These are phyloP conservation scores for Reutealis trisperma DNA, from an alignment of 345 rosid species.

Conservation along the genomic window DNA sequence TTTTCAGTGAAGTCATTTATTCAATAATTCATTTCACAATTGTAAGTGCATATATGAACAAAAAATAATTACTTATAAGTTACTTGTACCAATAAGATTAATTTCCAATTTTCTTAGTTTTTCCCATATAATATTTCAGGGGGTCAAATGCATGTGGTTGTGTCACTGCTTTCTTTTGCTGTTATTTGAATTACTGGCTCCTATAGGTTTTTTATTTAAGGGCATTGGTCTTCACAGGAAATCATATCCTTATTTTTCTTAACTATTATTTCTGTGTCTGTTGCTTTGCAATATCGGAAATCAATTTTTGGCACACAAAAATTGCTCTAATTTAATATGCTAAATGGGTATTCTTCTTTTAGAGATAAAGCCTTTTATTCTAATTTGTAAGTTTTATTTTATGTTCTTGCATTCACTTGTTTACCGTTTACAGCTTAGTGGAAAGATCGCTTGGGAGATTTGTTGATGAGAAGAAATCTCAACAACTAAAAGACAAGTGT, in stretches of 20 bases:
- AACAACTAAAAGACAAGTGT: conserved; percentile 61
- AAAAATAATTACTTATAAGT: too few relatives aligned
- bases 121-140: too few relatives aligned
- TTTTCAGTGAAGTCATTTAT: conserved; percentile 1
- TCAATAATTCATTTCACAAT: too few relatives aligned
- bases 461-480: conserved; percentile 87
- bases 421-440: conserved; percentile 49
- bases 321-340: not conserved
- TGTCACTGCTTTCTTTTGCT: too few relatives aligned
- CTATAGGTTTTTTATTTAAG: not conserved
- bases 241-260: not conserved
- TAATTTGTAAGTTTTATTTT: not conserved
- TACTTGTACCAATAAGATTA: too few relatives aligned
- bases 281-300: not conserved
- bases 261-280: not conserved
- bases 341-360: not conserved
- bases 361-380: not conserved
- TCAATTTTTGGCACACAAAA: not conserved
- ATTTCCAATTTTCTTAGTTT: too few relatives aligned
- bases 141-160: too few relatives aligned
- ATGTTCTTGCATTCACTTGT: not conserved
- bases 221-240: not conserved
- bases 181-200: not conserved
- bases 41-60: too few relatives aligned
- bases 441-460: conserved; percentile 83